Base-by-base conservation (phyloP, 2,329 filamentous ascomycete species). In the Colletotrichum tanaceti region DNA sequence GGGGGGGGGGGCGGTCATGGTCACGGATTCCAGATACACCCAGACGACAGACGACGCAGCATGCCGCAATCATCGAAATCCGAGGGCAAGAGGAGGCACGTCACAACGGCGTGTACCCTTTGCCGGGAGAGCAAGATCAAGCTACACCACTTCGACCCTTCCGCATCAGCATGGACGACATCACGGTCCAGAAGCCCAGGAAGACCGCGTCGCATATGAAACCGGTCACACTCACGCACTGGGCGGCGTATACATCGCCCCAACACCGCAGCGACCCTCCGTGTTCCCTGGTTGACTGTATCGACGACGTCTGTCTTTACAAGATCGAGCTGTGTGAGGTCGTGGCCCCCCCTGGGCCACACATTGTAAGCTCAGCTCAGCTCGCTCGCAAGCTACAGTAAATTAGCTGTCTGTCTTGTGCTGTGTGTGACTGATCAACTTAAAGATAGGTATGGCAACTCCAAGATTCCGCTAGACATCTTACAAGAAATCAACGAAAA, bases 71-170 rank as follows among this genome's bases (percentile, higher is more conserved):
- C 64, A 39, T 52, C 58, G n/a, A 66, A 63, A 22, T 14, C 64
- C 14, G 52, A 63, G 2, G 20, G 14, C 58, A 66, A 63, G 38
- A 67, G 80, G 59, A 82, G 80, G 70, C 80, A 82, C 71, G 79
- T 82, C 71, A 82, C 80, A 2, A 82, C 80, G 1, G 80, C 80
- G 11, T 82, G 80, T 63, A 79, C 82, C 38, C 78, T 79, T 28
- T 82, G 80, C 68, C 78, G 80, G 28, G 80, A 82, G 72, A 82
- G 80, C 70, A 82, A 82, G 58, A 79, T 82, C 69, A 78, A 80
- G 72, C 80, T 81, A 75, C 65, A 76, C 5, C 22, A 24, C 11
- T 10, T 10, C 71, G 73, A 6, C 73, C 73, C 13, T 75, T 74
- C 22, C 70, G 74, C 16, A 73, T 74, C 35, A 73, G 73, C 41